Base-by-base conservation (phyloP, 140 eudicot species). In the Bidens hawaiensis region DNA sequence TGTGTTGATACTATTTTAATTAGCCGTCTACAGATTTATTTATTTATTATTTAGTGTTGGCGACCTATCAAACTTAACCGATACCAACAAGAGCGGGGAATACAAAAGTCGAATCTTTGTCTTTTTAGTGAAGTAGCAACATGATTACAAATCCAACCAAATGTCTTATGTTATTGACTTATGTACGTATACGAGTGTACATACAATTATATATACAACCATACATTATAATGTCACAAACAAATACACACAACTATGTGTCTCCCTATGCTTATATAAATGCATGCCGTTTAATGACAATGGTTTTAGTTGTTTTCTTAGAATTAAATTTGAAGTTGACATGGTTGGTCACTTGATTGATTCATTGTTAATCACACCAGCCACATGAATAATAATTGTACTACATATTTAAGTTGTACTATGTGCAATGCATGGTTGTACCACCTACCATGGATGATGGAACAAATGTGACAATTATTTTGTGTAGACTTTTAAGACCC, bases 331-430 rank as follows among this genome's bases (percentile, higher is more conserved):
- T 48, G 62, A 70, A 33, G 53, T 16, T 12, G 75, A 47, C 60
- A 49, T 47, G 42, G 43, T 47, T 69, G 68, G 75, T n/a, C n/a
- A n/a, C n/a, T n/a, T n/a, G n/a, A n/a, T 46, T 60, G 69, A 16
- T 64, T 10, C 43, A 36, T 36, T 15, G 42, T 55, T 55, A 30
- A 55, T 53, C 73, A 60, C 50, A 50, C 45, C 56, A 71, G 64
- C 33, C 38, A 46, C 46, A 61, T 61, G 76, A 36, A 23, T 62
- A 45, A 61, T 71, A 25, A 70, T 17, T 47, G 12, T 22, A 1
- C 6, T 34, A 23, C 27, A 66, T 50, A 31, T 19, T 5, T 33
- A 53, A 23, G 42, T 38, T 53, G 64, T 67, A 67, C 56, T 3
- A 24, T 25, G 46, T 70, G 62, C 63, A 48, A 34, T 49, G 45